A percentile compares a stretch with the other conserved stretches of the same genome.
Conservation (phyloP, 139 green algal species). For the Micractinium conductrix region DNA sequence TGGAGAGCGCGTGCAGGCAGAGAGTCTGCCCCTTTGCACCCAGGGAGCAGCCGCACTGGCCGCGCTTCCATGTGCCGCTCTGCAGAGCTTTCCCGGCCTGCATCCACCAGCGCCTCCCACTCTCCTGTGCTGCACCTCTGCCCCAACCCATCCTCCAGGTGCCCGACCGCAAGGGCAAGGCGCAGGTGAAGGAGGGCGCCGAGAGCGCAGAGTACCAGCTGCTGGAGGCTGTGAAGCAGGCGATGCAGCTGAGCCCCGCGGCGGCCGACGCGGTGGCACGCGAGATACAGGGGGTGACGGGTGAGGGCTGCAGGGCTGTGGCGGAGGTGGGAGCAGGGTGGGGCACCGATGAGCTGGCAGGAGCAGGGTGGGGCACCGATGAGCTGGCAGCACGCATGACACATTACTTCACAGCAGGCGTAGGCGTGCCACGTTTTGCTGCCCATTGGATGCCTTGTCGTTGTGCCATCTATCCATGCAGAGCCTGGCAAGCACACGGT, state of each 20-base stretch:
- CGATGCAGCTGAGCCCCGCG: slow-evolving; percentile 41
- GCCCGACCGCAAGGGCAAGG: slow-evolving; percentile 46
- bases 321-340: no score
- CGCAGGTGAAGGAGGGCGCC: background rate
- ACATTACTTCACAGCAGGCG: no score
- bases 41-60: no score
- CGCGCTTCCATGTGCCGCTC: no score
- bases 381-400: no score
- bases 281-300: slow-evolving; percentile 17
- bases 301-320: background rate
- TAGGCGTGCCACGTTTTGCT: no score
- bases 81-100: no score
- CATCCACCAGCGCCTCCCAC: no score
- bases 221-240: slow-evolving; percentile 40
- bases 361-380: background rate
- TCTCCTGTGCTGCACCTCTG: background rate
- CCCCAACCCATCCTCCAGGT: background rate
- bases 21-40: no score
- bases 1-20: no score
- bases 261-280: slow-evolving; percentile 36
- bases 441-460: no score
- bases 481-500: slow-evolving; percentile 11
- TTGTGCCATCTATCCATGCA: no score
- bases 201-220: slow-evolving; percentile 18
- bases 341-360: background rate